Conservation (phyloP, 2,329 filamentous ascomycete species). For the Aspergillus ruber region DNA sequence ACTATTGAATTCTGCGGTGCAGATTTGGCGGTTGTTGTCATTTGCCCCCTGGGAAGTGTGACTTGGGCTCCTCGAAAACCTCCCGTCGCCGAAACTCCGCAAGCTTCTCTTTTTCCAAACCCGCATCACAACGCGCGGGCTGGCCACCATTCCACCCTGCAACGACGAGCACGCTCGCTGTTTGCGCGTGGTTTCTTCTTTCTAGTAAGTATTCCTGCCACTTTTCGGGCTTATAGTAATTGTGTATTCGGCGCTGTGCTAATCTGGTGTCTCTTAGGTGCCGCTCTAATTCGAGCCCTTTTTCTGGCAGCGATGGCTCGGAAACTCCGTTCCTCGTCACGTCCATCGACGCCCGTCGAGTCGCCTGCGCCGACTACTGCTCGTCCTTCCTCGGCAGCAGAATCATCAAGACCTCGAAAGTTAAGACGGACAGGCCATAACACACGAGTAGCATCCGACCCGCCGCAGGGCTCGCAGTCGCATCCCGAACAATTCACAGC, state of each 20-base stretch:
- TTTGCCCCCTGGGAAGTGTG: conserved; percentile 18
- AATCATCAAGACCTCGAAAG: conserved; percentile 25
- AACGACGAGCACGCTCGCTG: conserved; percentile 25
- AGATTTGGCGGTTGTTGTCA: conserved; percentile 12
- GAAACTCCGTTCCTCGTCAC: conserved; percentile 29
- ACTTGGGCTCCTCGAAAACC: conserved; percentile 23
- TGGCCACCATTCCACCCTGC: conserved; percentile 25
- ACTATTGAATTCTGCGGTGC: conserved; percentile 5
- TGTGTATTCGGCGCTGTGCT: conserved; percentile 12
- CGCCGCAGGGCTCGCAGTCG: conserved; percentile 13
- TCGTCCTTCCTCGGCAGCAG: conserved; percentile 16
- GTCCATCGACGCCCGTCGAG: conserved; percentile 26
- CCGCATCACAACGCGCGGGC: conserved; percentile 24
- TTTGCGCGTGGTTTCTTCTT: conserved; percentile 16
- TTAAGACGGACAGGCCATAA: conserved; percentile 25
- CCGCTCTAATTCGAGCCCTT: conserved; percentile 13
- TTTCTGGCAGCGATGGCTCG: conserved; percentile 25
- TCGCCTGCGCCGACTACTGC: conserved; percentile 13
- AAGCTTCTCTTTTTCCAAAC: conserved; percentile 21
- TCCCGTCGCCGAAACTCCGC: conserved; percentile 18
- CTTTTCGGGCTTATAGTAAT: neutral
- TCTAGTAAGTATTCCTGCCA: conserved; percentile 16
- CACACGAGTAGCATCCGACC: conserved; percentile 20
- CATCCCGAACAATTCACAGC: conserved; percentile 10
- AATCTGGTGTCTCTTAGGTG: conserved; percentile 13